Evolutionary conservation across 1,284 basidiomycete species (phyloP).

Genomic region (Farysia itapuensis): DNA sequence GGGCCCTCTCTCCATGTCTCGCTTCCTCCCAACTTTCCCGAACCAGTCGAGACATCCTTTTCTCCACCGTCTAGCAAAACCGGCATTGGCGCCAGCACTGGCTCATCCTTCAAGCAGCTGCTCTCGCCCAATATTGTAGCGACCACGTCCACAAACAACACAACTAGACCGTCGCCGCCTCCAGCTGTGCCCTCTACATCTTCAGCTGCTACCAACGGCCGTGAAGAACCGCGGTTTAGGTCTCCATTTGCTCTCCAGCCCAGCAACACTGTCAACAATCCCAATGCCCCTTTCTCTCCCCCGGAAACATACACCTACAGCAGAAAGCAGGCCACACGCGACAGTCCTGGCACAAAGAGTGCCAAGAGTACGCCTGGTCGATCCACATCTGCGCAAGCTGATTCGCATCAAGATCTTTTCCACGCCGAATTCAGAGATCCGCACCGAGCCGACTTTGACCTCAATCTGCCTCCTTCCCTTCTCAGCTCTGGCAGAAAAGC

Average conservation of each 20-base stretch:
- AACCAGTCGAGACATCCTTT: slow-evolving; percentile 41
- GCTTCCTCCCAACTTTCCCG: slow-evolving; percentile 45
- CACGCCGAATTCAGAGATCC: slow-evolving; percentile 11
- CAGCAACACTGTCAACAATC: background rate
- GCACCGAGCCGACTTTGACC: slow-evolving; percentile 21
- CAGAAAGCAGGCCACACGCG: slow-evolving; percentile 13
- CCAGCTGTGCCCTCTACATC: background rate
- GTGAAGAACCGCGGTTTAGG: background rate
- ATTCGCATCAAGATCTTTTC: slow-evolving; percentile 8
- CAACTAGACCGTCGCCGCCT: background rate
- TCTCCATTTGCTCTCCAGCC: background rate
- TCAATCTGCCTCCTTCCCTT: slow-evolving; percentile 40
- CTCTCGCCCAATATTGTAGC: slow-evolving; percentile 11
- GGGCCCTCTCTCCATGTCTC: slow-evolving; percentile 37
- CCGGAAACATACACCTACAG: slow-evolving; percentile 26
- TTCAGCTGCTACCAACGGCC: background rate
- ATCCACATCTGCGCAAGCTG: slow-evolving; percentile 9
- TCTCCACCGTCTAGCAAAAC: slow-evolving; percentile 31
- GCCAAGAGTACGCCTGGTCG: slow-evolving; percentile 39
- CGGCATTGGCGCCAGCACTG: slow-evolving; percentile 11
- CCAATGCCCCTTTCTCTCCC: slow-evolving; percentile 18
- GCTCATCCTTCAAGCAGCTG: slow-evolving; percentile 28
- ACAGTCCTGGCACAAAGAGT: slow-evolving; percentile 28
- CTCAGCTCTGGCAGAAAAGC: slow-evolving; percentile 51
- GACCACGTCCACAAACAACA: slow-evolving; percentile 3